Conservation (phyloP, 2,329 filamentous ascomycete species). For the Colletotrichum noveboracense region DNA sequence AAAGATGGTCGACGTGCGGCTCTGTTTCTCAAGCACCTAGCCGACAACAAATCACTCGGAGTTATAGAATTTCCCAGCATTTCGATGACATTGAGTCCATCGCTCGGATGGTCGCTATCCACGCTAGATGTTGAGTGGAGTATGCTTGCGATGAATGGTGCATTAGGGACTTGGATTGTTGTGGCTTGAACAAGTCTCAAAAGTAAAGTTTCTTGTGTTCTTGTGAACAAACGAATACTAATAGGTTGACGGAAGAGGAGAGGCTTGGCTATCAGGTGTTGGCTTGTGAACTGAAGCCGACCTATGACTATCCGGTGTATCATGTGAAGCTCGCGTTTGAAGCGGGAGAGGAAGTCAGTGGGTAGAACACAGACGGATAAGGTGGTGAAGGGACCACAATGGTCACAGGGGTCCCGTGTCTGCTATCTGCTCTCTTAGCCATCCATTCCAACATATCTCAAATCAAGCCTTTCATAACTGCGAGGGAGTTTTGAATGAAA, state of each 20-base stretch:
- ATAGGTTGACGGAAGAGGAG: neutral
- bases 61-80: neutral
- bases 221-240: no score
- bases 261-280: neutral
- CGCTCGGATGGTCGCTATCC: neutral
- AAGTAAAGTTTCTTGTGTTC: neutral
- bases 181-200: accelerated
- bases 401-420: no score
- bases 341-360: neutral
- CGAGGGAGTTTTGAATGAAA: neutral
- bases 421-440: no score
- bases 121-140: neutral
- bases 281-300: neutral
- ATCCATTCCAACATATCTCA: accelerated
- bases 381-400: no score
- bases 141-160: neutral
- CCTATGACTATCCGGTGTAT: neutral
- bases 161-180: neutral
- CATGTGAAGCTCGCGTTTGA: neutral
- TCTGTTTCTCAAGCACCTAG: neutral
- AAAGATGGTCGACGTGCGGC: accelerated
- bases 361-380: neutral
- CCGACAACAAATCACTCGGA: neutral
- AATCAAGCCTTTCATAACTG: neutral
- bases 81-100: neutral